Percentiles rank a stretch among this genome's conserved stretches.
Conservation (phyloP, 495 filamentous ascomycete species). For the Talaromyces wortmannii region DNA sequence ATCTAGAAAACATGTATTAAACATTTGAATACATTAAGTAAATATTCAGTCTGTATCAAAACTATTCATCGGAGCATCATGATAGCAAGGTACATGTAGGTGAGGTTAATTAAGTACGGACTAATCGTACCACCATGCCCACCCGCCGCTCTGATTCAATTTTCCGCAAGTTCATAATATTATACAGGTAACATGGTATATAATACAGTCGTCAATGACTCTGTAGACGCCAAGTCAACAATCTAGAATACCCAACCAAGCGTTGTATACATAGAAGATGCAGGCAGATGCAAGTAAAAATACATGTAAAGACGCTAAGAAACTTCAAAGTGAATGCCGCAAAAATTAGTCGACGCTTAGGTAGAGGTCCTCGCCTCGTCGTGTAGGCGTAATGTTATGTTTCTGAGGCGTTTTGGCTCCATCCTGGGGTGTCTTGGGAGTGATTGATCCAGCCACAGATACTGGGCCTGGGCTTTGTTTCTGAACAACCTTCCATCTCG, state of each 20-base stretch:
- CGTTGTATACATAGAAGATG: background rate
- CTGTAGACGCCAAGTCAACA: background rate
- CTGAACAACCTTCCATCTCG: background rate
- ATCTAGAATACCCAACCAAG: background rate
- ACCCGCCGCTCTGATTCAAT: too few relatives aligned
- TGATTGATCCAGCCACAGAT: background rate
- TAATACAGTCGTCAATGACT: background rate
- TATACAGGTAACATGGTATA: background rate
- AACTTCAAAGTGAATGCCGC: background rate
- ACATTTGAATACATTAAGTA: too few relatives aligned
- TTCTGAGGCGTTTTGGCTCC: constrained; percentile 7
- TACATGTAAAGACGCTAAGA: background rate
- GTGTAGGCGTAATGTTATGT: constrained; percentile 30
- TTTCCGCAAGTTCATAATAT: too few relatives aligned
- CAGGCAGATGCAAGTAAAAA: background rate
- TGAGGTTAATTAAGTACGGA: too few relatives aligned
- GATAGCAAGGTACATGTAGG: too few relatives aligned
- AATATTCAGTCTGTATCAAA: too few relatives aligned
- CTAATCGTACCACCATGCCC: too few relatives aligned
- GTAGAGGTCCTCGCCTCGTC: constrained; percentile 27
- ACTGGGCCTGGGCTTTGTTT: background rate
- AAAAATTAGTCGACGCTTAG: constrained; percentile 26
- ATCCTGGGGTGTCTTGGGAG: background rate
- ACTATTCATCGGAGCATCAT: too few relatives aligned
- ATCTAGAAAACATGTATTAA: too few relatives aligned